A percentile compares a stretch with the other conserved stretches of the same genome.
These are phyloP conservation scores for Takakia lepidozioides DNA, from an alignment of 225 moss, liverwort and hornwort genomes.

Conservation along the genomic window DNA sequence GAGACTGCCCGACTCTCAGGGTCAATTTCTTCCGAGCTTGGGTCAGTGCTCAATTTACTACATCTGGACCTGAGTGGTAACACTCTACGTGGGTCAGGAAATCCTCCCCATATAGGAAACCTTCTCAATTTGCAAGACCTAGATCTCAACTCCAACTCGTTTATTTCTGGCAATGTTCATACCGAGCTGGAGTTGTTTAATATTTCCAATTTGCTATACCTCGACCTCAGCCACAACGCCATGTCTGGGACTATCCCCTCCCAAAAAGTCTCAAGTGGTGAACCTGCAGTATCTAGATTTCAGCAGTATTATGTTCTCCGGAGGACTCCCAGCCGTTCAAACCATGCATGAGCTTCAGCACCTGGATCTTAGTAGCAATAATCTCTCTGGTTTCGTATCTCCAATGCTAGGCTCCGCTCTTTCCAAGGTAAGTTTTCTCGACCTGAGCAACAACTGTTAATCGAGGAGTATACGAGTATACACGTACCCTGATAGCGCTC, in stretches of 20 bases:
- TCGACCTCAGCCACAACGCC: conserved; percentile 36
- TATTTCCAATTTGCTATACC: conserved; percentile 20
- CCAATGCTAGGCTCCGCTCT: too few relatives aligned
- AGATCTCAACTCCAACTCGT: conserved; percentile 40
- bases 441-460: too few relatives aligned
- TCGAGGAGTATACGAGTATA: too few relatives aligned
- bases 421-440: too few relatives aligned
- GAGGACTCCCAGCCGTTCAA: conserved; percentile 27
- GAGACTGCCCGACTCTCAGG: conserved; percentile 20
- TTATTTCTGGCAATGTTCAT: conserved; percentile 35
- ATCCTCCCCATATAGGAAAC: conserved; percentile 42
- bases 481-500: too few relatives aligned
- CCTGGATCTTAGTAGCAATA: too few relatives aligned
- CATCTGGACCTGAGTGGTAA: conserved; percentile 54
- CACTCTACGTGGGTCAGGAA: conserved; percentile 21
- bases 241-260: conserved; percentile 32
- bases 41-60: conserved; percentile 31
- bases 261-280: too few relatives aligned
- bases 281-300: conserved; percentile 28
- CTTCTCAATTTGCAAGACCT: conserved; percentile 42
- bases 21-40: conserved; percentile 45
- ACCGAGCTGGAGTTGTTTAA: conserved; percentile 12
- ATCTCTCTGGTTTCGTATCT: too few relatives aligned
- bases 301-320: conserved; percentile 26
- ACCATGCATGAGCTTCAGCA: conserved; percentile 14